Evolutionary conservation across 2,329 filamentous ascomycete species (phyloP).

Genomic region (Huntiella omanensis): DNA sequence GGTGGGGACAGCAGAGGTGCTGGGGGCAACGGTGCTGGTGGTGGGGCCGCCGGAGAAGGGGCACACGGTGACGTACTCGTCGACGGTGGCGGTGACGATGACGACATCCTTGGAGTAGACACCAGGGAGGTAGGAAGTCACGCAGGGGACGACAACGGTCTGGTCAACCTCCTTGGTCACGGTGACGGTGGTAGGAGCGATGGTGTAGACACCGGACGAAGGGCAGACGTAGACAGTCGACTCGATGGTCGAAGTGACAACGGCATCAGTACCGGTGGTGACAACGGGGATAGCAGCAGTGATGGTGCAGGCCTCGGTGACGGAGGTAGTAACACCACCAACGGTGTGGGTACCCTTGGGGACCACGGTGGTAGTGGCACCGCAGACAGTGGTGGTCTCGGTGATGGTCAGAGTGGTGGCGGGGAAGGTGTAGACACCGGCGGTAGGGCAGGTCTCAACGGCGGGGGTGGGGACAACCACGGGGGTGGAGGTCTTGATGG

Average conservation of each 20-base stretch:
- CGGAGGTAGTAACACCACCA: conserved; percentile 55
- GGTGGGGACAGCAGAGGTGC: conserved; percentile 16
- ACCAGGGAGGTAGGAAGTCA: conserved; percentile 45
- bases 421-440: conserved; percentile 58
- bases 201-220: conserved; percentile 54
- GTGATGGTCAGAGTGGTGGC: conserved; percentile 52
- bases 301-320: conserved; percentile 46
- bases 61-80: conserved; percentile 50
- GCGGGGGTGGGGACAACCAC: conserved; percentile 30
- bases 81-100: conserved; percentile 50
- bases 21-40: conserved; percentile 16
- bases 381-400: conserved; percentile 48
- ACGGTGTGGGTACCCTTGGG: conserved; percentile 47
- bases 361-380: conserved; percentile 40
- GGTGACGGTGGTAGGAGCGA: conserved; percentile 46
- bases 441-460: conserved; percentile 37
- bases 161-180: conserved; percentile 30
- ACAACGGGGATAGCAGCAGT: conserved; percentile 51
- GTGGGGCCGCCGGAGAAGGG: conserved; percentile 28
- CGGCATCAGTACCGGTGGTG: conserved; percentile 34
- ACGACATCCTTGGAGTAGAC: conserved; percentile 53
- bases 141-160: conserved; percentile 44
- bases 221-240: conserved; percentile 59
- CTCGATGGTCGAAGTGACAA: conserved; percentile 47
- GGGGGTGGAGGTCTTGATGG: conserved; percentile 19